Conservation (phyloP, 1,284 basidiomycete genomes). For the Microbotryum saponariae region DNA sequence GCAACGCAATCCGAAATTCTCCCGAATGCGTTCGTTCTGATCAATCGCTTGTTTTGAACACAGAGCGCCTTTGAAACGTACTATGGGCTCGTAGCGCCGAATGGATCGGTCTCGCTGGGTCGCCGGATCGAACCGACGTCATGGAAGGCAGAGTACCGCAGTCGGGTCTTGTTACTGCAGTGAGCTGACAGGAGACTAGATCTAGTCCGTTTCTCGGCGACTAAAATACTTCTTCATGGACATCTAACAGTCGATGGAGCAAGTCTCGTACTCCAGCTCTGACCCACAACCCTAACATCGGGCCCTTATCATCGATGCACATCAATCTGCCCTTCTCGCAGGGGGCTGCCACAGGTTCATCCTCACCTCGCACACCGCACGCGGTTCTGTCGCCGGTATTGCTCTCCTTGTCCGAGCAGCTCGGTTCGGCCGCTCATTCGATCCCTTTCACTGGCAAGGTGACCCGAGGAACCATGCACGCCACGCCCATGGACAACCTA, state of each 20-base stretch:
- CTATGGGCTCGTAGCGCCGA: conserved; percentile 10
- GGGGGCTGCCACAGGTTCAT: not conserved
- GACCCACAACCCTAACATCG: conserved; percentile 30
- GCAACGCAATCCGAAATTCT: not conserved
- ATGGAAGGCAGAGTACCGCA: conserved; percentile 35
- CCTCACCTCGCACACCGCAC: conserved; percentile 3
- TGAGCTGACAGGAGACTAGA: not conserved
- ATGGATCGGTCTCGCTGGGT: conserved; percentile 13
- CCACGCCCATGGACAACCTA: conserved; percentile 29
- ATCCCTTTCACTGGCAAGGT: conserved; percentile 33
- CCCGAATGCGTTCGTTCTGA: not conserved
- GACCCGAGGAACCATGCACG: conserved; percentile 23
- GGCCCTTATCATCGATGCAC: conserved; percentile 22
- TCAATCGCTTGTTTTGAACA: not conserved
- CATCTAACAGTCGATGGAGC: conserved; percentile 18
- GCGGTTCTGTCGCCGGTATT: conserved; percentile 6
- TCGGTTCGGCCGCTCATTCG: conserved; percentile 29
- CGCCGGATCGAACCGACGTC: conserved; percentile 24
- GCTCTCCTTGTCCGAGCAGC: conserved; percentile 25
- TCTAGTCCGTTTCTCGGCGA: not conserved
- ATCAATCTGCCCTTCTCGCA: conserved; percentile 10
- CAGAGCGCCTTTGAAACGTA: conserved; percentile 29
- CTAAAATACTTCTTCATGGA: not conserved
- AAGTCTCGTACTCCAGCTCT: conserved; percentile 21
- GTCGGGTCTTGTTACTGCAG: conserved; percentile 20